Evolutionary conservation across 768 basidiomycete species (phyloP).

Genomic region (Leccinum boreale): DNA sequence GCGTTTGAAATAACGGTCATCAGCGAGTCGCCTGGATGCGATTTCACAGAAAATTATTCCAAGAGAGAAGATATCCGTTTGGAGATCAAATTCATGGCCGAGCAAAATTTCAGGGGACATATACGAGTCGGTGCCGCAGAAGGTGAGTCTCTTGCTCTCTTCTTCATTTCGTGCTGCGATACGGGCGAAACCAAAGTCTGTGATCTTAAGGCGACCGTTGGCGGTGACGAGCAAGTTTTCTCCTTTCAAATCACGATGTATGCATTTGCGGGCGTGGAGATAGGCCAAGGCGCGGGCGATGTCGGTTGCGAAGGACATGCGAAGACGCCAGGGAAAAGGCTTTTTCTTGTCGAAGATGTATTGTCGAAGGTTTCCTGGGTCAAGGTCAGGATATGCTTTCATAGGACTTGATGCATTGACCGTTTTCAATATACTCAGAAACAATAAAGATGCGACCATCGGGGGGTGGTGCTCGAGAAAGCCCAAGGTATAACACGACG

Average conservation of each 20-base stretch:
- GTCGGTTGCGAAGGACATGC: slow-evolving; percentile 93
- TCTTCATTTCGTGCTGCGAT: slow-evolving; percentile 92
- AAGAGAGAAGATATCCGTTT: slow-evolving; percentile 93
- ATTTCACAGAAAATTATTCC: slow-evolving; percentile 95
- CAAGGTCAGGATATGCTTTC: slow-evolving; percentile 2
- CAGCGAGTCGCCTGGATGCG: slow-evolving; percentile 77
- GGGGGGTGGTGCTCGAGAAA: slow-evolving; percentile 73
- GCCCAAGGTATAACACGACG: slow-evolving; percentile 90
- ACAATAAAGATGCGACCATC: slow-evolving; percentile 91
- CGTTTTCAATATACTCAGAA: slow-evolving; percentile 91
- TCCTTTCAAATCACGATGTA: slow-evolving; percentile 91
- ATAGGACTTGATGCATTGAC: slow-evolving; percentile 24
- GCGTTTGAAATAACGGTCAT: slow-evolving; percentile 76
- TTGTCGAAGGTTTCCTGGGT: slow-evolving; percentile 67
- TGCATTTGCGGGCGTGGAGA: slow-evolving; percentile 89
- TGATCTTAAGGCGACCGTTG: slow-evolving; percentile 94
- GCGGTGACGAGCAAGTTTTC: slow-evolving; percentile 95
- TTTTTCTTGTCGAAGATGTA: slow-evolving; percentile 86
- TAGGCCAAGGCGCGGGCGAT: slow-evolving; percentile 95
- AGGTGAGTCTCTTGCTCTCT: slow-evolving; percentile 80
- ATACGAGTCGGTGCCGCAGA: slow-evolving; percentile 89
- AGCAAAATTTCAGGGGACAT: slow-evolving; percentile 96
- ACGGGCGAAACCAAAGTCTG: slow-evolving; percentile 97
- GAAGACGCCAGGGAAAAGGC: slow-evolving; percentile 90
- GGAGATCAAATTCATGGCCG: slow-evolving; percentile 88